Base-by-base conservation (phyloP, 2,329 filamentous ascomycete species). In the Xylaria digitata region DNA sequence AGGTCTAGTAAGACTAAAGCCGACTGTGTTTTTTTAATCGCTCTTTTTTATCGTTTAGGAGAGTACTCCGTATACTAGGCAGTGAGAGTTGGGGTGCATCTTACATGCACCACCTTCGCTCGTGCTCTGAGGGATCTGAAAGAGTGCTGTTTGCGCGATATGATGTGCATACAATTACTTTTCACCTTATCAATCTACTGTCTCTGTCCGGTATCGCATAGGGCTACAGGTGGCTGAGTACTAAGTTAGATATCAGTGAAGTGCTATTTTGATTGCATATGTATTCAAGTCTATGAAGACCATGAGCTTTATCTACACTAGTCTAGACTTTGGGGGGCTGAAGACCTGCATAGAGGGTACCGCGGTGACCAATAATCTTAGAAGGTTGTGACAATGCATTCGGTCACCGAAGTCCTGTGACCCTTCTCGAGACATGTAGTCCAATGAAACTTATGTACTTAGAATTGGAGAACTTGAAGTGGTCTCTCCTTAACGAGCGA, bases 331-430 rank as follows among this genome's bases (percentile, higher is more conserved):
- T 30, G 8, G 53, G 43, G 37, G 13, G 53, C 21, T 55, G 37
- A 23, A 54, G 19, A 42, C 34, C 19, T 26, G 34, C 34, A 55
- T 42, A 30, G 52, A 8, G 19, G 37, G 13, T 3, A 15, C 23
- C 23, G 53, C 5, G 37, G 5, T 40, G 21, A 15, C 53, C 53
- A 55, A 55, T 55, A 17, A 30, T 2, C 11, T 43, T 55, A 30
- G 21, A 19, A 43, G 21, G 34, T 43, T 37, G 37, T 43, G 19
- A 7, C 11, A 54, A n/a, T 7, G 21, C 37, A 32, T 15, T 30
- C 34, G 53, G 53, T 43, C 37, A 30, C 37, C 53, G 53, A 55
- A 43, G 11, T 42, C 42, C 30, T 55, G 26, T 37, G 53, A 30
- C 21, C 53, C 53, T 21, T 55, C 43, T 23, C 30, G 53, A 55